Conservation (phyloP, 257 asterid species). For the Leptodermis oblonga region DNA sequence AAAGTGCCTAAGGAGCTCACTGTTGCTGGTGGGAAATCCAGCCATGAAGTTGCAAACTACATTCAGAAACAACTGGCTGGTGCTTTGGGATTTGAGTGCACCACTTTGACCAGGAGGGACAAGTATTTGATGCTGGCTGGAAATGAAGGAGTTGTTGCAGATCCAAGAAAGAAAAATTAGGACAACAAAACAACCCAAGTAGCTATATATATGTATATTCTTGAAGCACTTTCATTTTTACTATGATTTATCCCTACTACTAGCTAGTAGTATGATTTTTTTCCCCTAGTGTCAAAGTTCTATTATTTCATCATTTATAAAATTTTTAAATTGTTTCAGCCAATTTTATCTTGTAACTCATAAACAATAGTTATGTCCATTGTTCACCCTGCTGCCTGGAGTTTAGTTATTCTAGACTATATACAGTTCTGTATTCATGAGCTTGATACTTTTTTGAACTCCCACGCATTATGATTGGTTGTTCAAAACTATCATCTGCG, state of each 20-base stretch:
- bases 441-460: no score
- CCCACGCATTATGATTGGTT: no score
- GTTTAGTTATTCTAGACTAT: no score
- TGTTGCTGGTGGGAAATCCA: conserved; percentile 65
- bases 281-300: background rate
- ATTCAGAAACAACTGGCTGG: conserved; percentile 57
- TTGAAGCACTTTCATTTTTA: background rate
- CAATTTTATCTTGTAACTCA: no score
- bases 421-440: no score
- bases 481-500: no score
- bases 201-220: background rate
- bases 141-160: conserved; percentile 69
- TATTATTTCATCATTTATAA: background rate
- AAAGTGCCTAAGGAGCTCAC: conserved; percentile 59
- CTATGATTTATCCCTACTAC: no score
- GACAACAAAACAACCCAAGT: background rate
- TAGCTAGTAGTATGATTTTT: background rate
- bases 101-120: conserved; percentile 69
- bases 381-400: no score
- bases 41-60: conserved; percentile 84
- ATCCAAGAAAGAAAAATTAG: conserved; percentile 11
- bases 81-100: conserved; percentile 89
- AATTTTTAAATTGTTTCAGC: no score
- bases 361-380: no score
- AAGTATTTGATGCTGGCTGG: conserved; percentile 96